These are phyloP conservation scores for Corrigiola litoralis DNA, from an alignment of 179 eudicot genomes.

Conservation along the genomic window DNA sequence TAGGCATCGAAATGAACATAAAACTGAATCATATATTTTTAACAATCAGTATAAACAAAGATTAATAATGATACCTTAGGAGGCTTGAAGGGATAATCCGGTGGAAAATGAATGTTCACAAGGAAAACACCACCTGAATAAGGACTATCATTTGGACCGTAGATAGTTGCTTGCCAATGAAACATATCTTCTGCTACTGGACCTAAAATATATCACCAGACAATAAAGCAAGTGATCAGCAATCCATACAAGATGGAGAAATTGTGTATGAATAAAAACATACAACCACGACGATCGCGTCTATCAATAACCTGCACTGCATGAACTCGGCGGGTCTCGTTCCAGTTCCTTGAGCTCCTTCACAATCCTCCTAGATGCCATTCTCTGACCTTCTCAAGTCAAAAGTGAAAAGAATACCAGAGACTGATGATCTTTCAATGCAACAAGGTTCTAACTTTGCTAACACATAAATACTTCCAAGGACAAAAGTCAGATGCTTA, in stretches of 20 bases:
- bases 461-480: neutral
- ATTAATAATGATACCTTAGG: constrained; percentile 45
- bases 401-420: neutral
- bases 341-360: constrained; percentile 75
- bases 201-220: constrained; percentile 28
- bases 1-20: neutral
- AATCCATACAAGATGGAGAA: too few species aligned
- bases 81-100: constrained; percentile 76
- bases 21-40: neutral
- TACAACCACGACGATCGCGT: neutral
- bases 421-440: neutral
- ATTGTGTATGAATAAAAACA: neutral
- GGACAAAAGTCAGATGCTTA: constrained; percentile 9
- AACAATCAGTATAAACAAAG: neutral
- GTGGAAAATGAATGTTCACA: constrained; percentile 60
- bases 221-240: neutral
- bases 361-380: constrained; percentile 60
- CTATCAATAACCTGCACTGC: constrained; percentile 57
- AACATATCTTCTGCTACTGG: constrained; percentile 64
- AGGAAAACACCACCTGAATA: constrained; percentile 62
- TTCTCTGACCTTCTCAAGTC: constrained; percentile 9
- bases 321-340: constrained; percentile 75
- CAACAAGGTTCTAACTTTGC: neutral
- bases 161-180: constrained; percentile 76
- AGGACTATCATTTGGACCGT: constrained; percentile 68